Base-by-base conservation (phyloP, 2,329 filamentous ascomycete species). In the Pseudogymnoascus sp. region DNA sequence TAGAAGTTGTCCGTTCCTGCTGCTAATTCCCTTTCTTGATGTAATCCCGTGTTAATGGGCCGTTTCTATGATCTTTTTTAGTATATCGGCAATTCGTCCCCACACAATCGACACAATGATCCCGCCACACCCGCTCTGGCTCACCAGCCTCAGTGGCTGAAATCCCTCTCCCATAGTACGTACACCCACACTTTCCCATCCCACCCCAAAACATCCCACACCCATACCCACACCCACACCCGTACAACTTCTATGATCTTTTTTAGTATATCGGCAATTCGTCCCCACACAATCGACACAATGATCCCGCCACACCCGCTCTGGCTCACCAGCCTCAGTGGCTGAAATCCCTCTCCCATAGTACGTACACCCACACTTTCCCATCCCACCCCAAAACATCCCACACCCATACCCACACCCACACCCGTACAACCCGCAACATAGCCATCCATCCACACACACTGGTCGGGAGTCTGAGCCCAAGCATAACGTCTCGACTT, bases 201-300 rank as follows among this genome's bases (percentile, higher is more conserved):
- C 12, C 42, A 29, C 42, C n/a, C 42, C 12, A 6, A 48, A 12
- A 4, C 35, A 36, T 12, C 2, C 35, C 35, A 36, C 35, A 36
- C 33, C 33, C 4, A 35, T 10, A 36, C 8, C 33, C 33, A 5
- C 4, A 8, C 33, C 33, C 9, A 6, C 39, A 4, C 15, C 8
- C n/a, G n/a, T n/a, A n/a, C n/a, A n/a, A n/a, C n/a, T 44, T 33
- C 27, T n/a, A 31, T 55, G 44, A 55, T 13, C 44, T 55, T 55
- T 55, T 55, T 55, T 55, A 33, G 44, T 55, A 17, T 55, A 55
- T 55, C 44, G 44, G 44, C 44, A 55, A 55, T 55, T 55, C 44
- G 44, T 55, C 44, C 17, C 44, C 42, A 48, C 42, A 44, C 41
- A 44, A 17, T 41, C 10, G n/a, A 41, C 36, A 41, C 41, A 44